Base-by-base conservation (phyloP, 306 rosid genomes). In the Herpetospermum pedunculosum region DNA sequence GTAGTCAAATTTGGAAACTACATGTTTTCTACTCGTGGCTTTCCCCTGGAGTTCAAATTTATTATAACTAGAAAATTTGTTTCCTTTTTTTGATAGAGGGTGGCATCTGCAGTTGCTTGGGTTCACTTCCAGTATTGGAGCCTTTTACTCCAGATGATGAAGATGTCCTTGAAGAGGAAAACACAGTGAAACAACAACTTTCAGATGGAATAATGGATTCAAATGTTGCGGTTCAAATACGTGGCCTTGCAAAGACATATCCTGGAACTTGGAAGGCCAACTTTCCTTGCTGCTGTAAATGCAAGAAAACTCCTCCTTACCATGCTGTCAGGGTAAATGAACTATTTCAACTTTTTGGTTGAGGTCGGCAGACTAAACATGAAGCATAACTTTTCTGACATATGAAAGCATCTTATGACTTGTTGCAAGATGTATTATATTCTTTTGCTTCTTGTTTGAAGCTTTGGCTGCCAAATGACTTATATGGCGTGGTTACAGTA, bases 81-180 rank as follows among this genome's bases (percentile, higher is more conserved):
- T 49, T 73, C 44, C 23, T 63, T 59, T 57, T 59, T 48, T 74
- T n/a, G 48, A 41, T 28, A 93, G 98, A 93, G 86, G 92, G 98
- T 54, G 87, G 89, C 47, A 11, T 90, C 81, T 92, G 88, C 83
- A 85, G 90, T 83, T 90, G 96, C 87, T 30, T 81, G 6, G 79
- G 74, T 76, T 85, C 90, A 75, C 47, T 57, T 70, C 87, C 88
- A 3, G 76, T 49, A 43, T 80, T 71, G 78, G 97, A 85, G 77
- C 80, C 67, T 48, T 13, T 72, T 75, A 79, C 83, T 46, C 84
- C 96, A 55, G 90, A 93, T 59, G 97, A 93, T 83, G 89, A 86
- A 75, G 98, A 93, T 84, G 98, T 93, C 52, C 84, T 80, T 67
- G 85, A 87, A 80, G 98, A 93, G 84, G 97, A 89, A 88, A 89